Evolutionary conservation across 805 yeast genomes (phyloP), one percentile per base, ranked within the genome.

Genomic region (Candida stauntonica): DNA sequence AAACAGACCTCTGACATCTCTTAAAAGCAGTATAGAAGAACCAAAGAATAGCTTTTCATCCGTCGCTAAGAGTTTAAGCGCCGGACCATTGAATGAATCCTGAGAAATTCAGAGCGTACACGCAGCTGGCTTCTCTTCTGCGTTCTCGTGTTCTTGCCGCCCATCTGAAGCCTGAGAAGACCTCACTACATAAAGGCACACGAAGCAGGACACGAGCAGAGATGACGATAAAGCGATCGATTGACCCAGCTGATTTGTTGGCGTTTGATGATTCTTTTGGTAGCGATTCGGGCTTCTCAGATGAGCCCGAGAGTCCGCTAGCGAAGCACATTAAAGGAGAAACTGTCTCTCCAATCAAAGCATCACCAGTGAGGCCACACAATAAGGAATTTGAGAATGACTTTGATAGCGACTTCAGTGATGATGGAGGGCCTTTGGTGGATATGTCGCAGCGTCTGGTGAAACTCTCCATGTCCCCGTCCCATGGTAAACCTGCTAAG

Each of bases 191-290:
- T 26, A 13, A 6, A 21, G 11, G 24, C 24, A 14, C 15, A 9
- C 28, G 14, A 14, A 5, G 11, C 30, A 12, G 6, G 9, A 15
- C 18, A 14, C 31, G 17, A 19, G 15, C 31, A 11, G 18, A n/a
- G 30, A 19, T 18, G 11, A 19, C 29, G 21, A n/a, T n/a, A n/a
- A 29, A 29, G 15, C 27, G 29, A 17, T 18, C 32, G 17, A 15
- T 44, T 5, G 56, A 52, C 33, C 28, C 31, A 17, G 50, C 38
- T 4, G 57, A 54, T 21, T 28, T 51, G 16, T 29, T 36, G 24
- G 57, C 50, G n/a, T 36, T 52, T 8, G 55, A 50, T 11, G 43
- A 29, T n/a, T 44, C 54, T 2, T 47, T 47, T 21, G 36, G 19
- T 17, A 18, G 32, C 37, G 29, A 38, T 23, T 23, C 38, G 28